Evolutionary conservation across 2,329 filamentous ascomycete species (phyloP).

Genomic region (Hortaea werneckii): DNA sequence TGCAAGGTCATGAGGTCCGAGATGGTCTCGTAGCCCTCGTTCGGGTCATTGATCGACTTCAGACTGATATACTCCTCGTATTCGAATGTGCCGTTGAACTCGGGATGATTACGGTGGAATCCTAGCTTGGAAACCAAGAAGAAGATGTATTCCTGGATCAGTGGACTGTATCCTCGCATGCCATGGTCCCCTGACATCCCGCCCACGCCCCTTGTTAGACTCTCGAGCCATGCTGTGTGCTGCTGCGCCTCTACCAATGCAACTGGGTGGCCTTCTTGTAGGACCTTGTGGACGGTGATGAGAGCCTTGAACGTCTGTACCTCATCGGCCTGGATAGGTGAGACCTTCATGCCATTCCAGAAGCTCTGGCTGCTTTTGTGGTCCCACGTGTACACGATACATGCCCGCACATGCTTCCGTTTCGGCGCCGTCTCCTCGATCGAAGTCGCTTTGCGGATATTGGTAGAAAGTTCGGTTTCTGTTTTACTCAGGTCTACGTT

Average conservation of each 20-base stretch:
- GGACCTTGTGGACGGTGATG: conserved; percentile 92
- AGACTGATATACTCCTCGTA: conserved; percentile 98
- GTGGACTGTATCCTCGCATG: conserved; percentile 60
- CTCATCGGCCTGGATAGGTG: conserved; percentile 96
- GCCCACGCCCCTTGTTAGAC: conserved; percentile 70
- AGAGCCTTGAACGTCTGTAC: conserved; percentile 98
- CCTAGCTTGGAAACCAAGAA: conserved; percentile 87
- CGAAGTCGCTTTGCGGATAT: conserved; percentile 55
- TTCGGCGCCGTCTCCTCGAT: conserved; percentile 56
- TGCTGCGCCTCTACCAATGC: conserved; percentile 80
- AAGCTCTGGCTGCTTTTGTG: conserved; percentile 92
- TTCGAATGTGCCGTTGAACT: conserved; percentile 98
- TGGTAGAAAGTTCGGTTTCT: conserved; percentile 54
- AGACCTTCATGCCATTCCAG: conserved; percentile 98
- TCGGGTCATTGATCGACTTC: conserved; percentile 96
- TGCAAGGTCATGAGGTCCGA: conserved; percentile 92
- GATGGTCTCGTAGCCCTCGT: conserved; percentile 95
- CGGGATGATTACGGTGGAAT: conserved; percentile 94
- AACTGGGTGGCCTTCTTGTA: conserved; percentile 89
- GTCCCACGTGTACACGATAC: conserved; percentile 99
- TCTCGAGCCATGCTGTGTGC: conserved; percentile 85
- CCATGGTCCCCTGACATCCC: conserved; percentile 66
- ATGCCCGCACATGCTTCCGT: conserved; percentile 93
- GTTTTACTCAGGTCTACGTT: conserved; percentile 56
- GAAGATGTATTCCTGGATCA: conserved; percentile 95